Base-by-base conservation (phyloP, 305 asterid species). In the Caryopteris hybrid region DNA sequence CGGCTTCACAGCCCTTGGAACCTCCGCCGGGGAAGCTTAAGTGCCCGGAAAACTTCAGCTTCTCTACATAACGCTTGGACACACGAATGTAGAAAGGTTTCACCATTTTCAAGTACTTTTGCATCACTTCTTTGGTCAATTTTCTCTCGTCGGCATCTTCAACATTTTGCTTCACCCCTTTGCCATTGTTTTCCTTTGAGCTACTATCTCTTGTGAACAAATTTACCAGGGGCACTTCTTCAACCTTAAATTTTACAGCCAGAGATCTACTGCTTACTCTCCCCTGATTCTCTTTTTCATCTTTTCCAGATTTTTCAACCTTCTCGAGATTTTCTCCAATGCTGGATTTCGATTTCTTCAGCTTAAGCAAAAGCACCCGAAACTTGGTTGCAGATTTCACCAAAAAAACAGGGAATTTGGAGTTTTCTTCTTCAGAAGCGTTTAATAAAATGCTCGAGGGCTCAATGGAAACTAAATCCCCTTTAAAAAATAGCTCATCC, bases 41-140 rank as follows among this genome's bases (percentile, higher is more conserved):
- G 60, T 73, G 65, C 3, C 86, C 86, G 17, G 91, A 23, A 25
- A 85, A 66, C 71, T 81, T 81, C 27, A 83, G 63, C 69, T 84
- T 88, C 53, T 81, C 95, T 2, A 82, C 84, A 76, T 84, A 90
- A 18, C 89, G 86, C 76, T 87, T 88, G 0, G 95, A 85, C 4
- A 84, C 95, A 14, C 91, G 95, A 67, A 90, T 47, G 76, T 86
- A 86, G 20, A 88, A 71, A 0, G 97, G 97, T 74, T 90, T 93
- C 31, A 90, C 95, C 81, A 83, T 84, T 64, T 90, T 90, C 18
- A 93, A 47, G 72, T 93, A 93, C 78, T 88, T 93, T 0, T 86
- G 87, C 81, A 93, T 78, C 21, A 72, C 79, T 7, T 88, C 95
- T 46, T 80, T 86, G 13, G 83, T 50, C 11, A 83, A 46, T 39